These are phyloP conservation scores for Begonia masoniana DNA, from an alignment of 306 rosid genomes.

Conservation along the genomic window DNA sequence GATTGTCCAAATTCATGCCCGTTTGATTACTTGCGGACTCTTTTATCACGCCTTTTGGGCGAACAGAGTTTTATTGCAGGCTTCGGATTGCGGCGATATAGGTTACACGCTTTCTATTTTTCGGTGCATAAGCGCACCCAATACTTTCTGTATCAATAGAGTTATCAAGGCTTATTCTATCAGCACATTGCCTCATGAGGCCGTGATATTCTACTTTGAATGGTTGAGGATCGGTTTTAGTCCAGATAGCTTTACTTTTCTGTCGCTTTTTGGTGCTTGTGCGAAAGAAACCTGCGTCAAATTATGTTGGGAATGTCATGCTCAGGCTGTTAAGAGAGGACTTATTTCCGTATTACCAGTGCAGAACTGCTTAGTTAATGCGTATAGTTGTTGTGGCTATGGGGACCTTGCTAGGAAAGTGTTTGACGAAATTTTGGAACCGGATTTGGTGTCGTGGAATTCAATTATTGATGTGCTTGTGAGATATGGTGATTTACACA, in stretches of 20 bases:
- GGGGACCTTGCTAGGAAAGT: slow-evolving; percentile 27
- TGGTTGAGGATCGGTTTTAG: slow-evolving; percentile 22
- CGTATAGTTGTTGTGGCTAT: slow-evolving; percentile 44
- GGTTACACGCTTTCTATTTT: slow-evolving; percentile 32
- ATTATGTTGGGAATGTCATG: slow-evolving; percentile 40
- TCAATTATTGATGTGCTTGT: slow-evolving; percentile 32
- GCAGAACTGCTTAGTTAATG: slow-evolving; percentile 47
- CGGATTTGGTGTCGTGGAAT: slow-evolving; percentile 65
- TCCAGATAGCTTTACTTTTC: slow-evolving; percentile 48
- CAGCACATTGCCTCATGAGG: slow-evolving; percentile 21
- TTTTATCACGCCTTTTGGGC: slow-evolving; percentile 40
- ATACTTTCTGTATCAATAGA: slow-evolving; percentile 43
- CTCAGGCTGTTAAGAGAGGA: slow-evolving; percentile 50
- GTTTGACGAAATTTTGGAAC: slow-evolving; percentile 29
- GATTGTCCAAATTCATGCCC: slow-evolving; percentile 49
- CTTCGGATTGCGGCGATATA: slow-evolving; percentile 29
- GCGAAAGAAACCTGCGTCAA: slow-evolving; percentile 28
- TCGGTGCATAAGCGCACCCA: slow-evolving; percentile 16
- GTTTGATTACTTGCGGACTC: slow-evolving; percentile 26
- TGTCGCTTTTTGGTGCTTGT: slow-evolving; percentile 40
- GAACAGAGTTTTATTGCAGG: slow-evolving; percentile 40
- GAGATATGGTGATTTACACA: slow-evolving; percentile 20
- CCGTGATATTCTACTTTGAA: slow-evolving; percentile 32
- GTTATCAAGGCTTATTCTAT: slow-evolving; percentile 36
- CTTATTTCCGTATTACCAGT: slow-evolving; percentile 33